phyloP scores from a whole-genome alignment of 225 moss, liverwort and hornwort genomes.

The Sphagnum contortum region DNA sequence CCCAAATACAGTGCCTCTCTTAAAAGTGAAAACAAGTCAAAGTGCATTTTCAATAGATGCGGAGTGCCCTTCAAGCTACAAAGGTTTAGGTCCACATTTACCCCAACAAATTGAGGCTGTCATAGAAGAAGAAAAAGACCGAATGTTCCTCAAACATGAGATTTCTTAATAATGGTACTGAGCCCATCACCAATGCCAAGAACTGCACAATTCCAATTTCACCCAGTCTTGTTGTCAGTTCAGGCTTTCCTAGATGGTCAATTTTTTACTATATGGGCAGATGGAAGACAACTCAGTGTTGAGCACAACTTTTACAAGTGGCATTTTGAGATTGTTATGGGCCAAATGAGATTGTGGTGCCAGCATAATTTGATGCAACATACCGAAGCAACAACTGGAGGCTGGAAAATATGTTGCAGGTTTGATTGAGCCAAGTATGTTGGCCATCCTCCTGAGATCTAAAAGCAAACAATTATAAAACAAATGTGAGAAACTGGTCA shows the following conservation, averaged over 20 bases:
- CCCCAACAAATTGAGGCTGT: slow-evolving; percentile 45
- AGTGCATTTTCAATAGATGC: too few relatives aligned
- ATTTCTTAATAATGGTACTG: too few relatives aligned
- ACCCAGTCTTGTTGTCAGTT: background rate
- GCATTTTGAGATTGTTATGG: background rate
- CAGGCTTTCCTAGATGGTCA: background rate
- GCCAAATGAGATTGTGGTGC: too few relatives aligned
- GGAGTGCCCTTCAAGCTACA: too few relatives aligned
- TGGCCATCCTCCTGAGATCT: slow-evolving; percentile 7
- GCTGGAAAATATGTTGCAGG: slow-evolving; percentile 50
- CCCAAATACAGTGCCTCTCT: too few relatives aligned
- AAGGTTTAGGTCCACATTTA: too few relatives aligned
- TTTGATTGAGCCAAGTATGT: too few relatives aligned
- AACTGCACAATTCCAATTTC: slow-evolving; percentile 7
- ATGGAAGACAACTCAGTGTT: background rate
- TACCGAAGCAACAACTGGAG: slow-evolving; percentile 84
- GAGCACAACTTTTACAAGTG: background rate
- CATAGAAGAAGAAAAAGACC: slow-evolving; percentile 20
- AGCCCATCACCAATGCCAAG: background rate
- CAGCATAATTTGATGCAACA: slow-evolving; percentile 5
- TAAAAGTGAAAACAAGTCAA: too few relatives aligned
- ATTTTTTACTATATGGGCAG: background rate
- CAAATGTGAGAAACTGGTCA: background rate
- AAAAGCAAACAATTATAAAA: slow-evolving; percentile 8
- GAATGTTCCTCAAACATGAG: too few relatives aligned